Base-by-base conservation (phyloP, 78 protist genomes). In the Dictyostelium firmibasis region DNA sequence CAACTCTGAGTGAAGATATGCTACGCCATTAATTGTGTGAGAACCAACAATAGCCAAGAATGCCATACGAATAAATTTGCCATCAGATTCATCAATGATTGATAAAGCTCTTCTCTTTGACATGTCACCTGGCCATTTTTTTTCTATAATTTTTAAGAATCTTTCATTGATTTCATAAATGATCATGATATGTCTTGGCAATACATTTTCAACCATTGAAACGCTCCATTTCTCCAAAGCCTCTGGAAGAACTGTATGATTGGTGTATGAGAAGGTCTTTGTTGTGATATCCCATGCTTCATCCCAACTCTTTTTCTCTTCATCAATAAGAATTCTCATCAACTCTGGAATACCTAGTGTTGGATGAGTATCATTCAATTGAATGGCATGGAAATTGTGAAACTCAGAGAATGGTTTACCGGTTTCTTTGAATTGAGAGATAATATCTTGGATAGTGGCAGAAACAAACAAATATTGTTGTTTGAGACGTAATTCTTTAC, bases 351-450 rank as follows among this genome's bases (percentile, higher is more conserved):
- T 91, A 69, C 98, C 99, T 10, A 99, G 81, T 10, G 99, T 77
- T 7, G 99, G 99, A 83, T 99, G 99, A 3, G 99, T 99, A 92
- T 99, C 99, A 81, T 99, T 99, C 44, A 98, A 91, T 92, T 99
- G 99, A 76, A 99, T 95, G 47, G 97, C 97, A 44, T 87, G 94
- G 23, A 53, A 38, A 11, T 31, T 64, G 5, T 85, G 93, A 20
- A 96, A 69, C 29, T 96, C 97, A 13, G 29, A 60, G 44, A 91
- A 74, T n/a, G 33, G 69, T 38, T 64, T 72, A 7, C 85, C 81
- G 8, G 91, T 82, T 43, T 88, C 83, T 75, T 86, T 86, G 93
- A 96, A 97, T 76, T 98, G 97, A 11, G 91, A 50, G 60, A 98
- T 35, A 57, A 98, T 97, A 83, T 98, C 99, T 53, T 96, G 98